A percentile compares a stretch with the other conserved stretches of the same genome.
These are phyloP conservation scores for Lactifluus piperatus DNA, from an alignment of 768 basidiomycete genomes.

Conservation along the genomic window DNA sequence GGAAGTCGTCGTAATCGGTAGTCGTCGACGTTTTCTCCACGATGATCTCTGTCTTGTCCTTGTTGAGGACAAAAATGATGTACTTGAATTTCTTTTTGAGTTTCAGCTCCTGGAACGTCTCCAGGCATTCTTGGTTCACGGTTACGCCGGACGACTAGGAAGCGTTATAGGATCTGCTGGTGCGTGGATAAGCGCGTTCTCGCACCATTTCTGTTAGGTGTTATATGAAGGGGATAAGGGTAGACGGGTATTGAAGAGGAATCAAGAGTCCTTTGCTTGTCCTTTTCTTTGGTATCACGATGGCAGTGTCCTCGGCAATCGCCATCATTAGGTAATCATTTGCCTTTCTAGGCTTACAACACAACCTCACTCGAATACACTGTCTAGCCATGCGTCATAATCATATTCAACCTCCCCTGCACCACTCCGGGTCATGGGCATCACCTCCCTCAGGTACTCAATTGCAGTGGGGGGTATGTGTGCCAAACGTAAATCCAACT, in stretches of 20 bases:
- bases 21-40: conserved; percentile 55
- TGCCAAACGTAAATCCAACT: conserved; percentile 82
- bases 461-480: conserved; percentile 68
- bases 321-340: conserved; percentile 11
- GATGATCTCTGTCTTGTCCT: conserved; percentile 59
- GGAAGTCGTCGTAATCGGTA: conserved; percentile 60
- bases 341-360: neutral
- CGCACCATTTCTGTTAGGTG: conserved; percentile 17
- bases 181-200: neutral
- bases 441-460: conserved; percentile 72
- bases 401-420: conserved; percentile 64
- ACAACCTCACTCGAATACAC: conserved; percentile 53
- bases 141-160: conserved; percentile 57
- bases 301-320: conserved; percentile 15
- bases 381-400: conserved; percentile 75
- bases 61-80: conserved; percentile 69
- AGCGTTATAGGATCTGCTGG: neutral
- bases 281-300: neutral
- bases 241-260: neutral
- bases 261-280: neutral
- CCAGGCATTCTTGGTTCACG: conserved; percentile 50
- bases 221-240: neutral
- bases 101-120: conserved; percentile 61
- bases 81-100: conserved; percentile 70
- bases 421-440: conserved; percentile 52